A percentile compares a stretch with the other conserved stretches of the same genome.
These are phyloP conservation scores for Ogataea degrootiae DNA, from an alignment of 805 yeast species.

Conservation along the genomic window DNA sequence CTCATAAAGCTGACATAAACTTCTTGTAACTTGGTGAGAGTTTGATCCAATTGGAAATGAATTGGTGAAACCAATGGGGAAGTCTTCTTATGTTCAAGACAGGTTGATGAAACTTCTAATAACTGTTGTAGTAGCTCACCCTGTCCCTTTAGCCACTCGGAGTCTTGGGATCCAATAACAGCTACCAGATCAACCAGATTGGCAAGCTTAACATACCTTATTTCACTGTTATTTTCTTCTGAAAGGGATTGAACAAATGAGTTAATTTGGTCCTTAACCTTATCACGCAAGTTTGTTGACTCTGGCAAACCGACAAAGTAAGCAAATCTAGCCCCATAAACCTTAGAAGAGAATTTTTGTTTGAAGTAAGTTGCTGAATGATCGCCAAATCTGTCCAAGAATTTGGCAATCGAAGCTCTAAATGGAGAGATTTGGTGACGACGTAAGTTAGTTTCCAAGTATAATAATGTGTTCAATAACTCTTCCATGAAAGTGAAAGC, in stretches of 20 bases:
- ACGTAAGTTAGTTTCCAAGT: slow-evolving; percentile 76
- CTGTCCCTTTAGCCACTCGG: slow-evolving; percentile 56
- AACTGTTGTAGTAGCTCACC: slow-evolving; percentile 40
- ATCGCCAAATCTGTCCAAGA: slow-evolving; percentile 73
- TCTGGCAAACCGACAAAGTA: slow-evolving; percentile 55
- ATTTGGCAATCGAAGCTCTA: slow-evolving; percentile 84
- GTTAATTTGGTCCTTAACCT: slow-evolving; percentile 48
- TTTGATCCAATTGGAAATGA: slow-evolving; percentile 68
- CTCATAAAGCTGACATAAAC: slow-evolving; percentile 34
- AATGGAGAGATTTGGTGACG: slow-evolving; percentile 86
- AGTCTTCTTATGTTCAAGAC: slow-evolving; percentile 36
- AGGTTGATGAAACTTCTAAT: slow-evolving; percentile 38
- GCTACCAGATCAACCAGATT: slow-evolving; percentile 64
- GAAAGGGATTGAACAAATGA: slow-evolving; percentile 41
- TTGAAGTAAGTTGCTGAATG: slow-evolving; percentile 70
- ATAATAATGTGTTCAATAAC: slow-evolving; percentile 67
- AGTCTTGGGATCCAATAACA: slow-evolving; percentile 40
- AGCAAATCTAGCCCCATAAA: slow-evolving; percentile 61
- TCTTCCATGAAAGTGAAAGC: slow-evolving; percentile 92
- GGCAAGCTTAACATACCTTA: slow-evolving; percentile 60
- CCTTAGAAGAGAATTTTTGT: slow-evolving; percentile 58
- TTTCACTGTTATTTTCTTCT: slow-evolving; percentile 47
- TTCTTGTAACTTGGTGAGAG: slow-evolving; percentile 56
- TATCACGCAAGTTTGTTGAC: slow-evolving; percentile 52
- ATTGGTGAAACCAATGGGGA: slow-evolving; percentile 50